Conservation (phyloP, 169 alveolate species). For the Cystoisospora suis region DNA sequence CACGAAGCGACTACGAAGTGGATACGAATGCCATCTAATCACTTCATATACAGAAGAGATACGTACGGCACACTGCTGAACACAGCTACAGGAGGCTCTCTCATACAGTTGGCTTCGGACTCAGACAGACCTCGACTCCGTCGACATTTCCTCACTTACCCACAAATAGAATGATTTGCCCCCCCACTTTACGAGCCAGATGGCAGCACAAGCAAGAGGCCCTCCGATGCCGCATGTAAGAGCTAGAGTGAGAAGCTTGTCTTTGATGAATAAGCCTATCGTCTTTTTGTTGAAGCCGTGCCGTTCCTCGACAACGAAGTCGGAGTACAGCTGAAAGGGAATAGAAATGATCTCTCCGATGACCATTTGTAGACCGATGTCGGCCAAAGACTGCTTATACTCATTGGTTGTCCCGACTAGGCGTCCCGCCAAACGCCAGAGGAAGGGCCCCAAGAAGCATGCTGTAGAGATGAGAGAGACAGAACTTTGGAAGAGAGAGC, state of each 20-base stretch:
- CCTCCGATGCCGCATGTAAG: conserved; percentile 77
- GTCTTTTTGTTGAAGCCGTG: conserved; percentile 90
- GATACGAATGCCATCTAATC: no score
- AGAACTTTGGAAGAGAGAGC: conserved; percentile 30
- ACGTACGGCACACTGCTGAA: no score
- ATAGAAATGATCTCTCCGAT: conserved; percentile 28
- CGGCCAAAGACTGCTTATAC: conserved; percentile 39
- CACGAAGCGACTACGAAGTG: no score
- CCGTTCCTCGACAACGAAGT: conserved; percentile 87
- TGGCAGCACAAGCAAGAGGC: conserved; percentile 75
- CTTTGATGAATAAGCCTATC: conserved; percentile 77
- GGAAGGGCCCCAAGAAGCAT: conserved; percentile 55
- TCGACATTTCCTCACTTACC: no score
- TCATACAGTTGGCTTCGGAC: no score
- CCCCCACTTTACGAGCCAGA: conserved; percentile 88
- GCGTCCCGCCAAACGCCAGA: conserved; percentile 60
- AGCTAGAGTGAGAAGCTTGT: conserved; percentile 76
- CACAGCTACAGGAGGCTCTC: no score
- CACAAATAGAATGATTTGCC: conserved; percentile 90
- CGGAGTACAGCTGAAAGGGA: conserved; percentile 74
- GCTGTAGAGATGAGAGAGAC: conserved; percentile 42
- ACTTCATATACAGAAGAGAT: no score
- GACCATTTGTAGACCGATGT: conserved; percentile 34
- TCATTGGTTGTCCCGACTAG: conserved; percentile 33
- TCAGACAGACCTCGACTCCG: no score